These are phyloP conservation scores for Sarcodon sp. DNA, from an alignment of 768 basidiomycete genomes.

Conservation along the genomic window DNA sequence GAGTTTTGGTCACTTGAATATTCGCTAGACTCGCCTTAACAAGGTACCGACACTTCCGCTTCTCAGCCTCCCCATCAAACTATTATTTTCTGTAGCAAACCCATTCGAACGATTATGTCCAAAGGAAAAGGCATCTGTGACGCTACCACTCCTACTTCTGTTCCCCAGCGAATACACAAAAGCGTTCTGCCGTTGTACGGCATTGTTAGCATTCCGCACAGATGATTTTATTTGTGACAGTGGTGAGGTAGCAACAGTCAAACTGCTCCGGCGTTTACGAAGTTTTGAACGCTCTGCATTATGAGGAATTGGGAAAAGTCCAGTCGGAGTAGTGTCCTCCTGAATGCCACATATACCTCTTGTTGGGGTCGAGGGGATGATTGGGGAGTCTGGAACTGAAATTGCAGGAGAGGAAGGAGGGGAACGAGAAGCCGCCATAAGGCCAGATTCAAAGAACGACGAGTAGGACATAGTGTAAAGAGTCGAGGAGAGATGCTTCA, in stretches of 20 bases:
- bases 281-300: conserved; percentile 24
- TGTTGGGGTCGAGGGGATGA: conserved; percentile 12
- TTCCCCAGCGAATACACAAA: conserved; percentile 21
- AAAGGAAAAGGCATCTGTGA: conserved; percentile 8
- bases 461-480: conserved; percentile 27
- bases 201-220: conserved; percentile 31
- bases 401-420: conserved; percentile 11
- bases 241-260: conserved; percentile 40
- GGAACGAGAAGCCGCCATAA: conserved; percentile 35
- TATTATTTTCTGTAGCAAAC: conserved; percentile 19
- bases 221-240: conserved; percentile 43
- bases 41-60: conserved; percentile 37
- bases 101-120: background rate
- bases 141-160: conserved; percentile 34
- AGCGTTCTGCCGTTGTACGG: conserved; percentile 36
- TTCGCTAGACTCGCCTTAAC: conserved; percentile 17
- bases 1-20: background rate
- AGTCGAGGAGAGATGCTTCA: no score
- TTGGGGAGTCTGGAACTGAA: conserved; percentile 13
- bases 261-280: conserved; percentile 50
- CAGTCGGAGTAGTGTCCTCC: conserved; percentile 24
- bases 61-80: conserved; percentile 37
- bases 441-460: conserved; percentile 57
- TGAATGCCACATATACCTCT: conserved; percentile 21
- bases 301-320: conserved; percentile 9